Percentiles rank a stretch among this genome's conserved stretches.
Conservation (phyloP, 2,329 filamentous ascomycete genomes). For the Aspergillus luchuensis region DNA sequence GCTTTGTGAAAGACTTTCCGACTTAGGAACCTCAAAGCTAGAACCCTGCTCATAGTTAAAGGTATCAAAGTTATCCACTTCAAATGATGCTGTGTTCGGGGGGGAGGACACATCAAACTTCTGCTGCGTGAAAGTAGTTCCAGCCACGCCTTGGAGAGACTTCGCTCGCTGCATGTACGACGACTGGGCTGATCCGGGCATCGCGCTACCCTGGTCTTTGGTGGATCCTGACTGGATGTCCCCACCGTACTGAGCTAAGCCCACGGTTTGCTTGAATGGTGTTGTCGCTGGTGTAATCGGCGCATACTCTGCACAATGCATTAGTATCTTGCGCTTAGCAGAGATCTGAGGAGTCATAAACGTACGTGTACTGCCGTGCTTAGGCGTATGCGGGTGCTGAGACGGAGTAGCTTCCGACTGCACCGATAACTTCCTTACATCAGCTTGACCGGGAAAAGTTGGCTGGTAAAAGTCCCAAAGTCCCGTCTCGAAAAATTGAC, state of each 20-base stretch:
- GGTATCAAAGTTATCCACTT: slow-evolving; percentile 50
- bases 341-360: slow-evolving; percentile 7
- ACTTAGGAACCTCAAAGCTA: slow-evolving; percentile 31
- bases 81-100: slow-evolving; percentile 55
- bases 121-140: slow-evolving; percentile 35
- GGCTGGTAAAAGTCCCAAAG: slow-evolving; percentile 32
- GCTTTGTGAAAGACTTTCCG: slow-evolving; percentile 43
- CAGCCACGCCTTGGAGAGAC: slow-evolving; percentile 49
- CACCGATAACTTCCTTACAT: slow-evolving; percentile 40
- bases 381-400: slow-evolving; percentile 63
- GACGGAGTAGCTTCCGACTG: slow-evolving; percentile 41
- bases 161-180: slow-evolving; percentile 49
- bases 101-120: slow-evolving; percentile 58
- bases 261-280: slow-evolving; percentile 50
- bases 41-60: slow-evolving; percentile 55
- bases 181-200: slow-evolving; percentile 36
- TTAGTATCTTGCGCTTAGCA: slow-evolving; percentile 23
- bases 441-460: slow-evolving; percentile 26
- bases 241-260: slow-evolving; percentile 40
- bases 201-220: slow-evolving; percentile 38
- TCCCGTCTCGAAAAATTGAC: slow-evolving; percentile 27
- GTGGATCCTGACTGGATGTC: slow-evolving; percentile 44
- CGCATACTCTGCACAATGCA: slow-evolving; percentile 55
- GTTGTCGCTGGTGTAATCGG: slow-evolving; percentile 70
- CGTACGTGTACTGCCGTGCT: slow-evolving; percentile 63